Conservation (phyloP, 108 stramenopile genomes). For the Fistulifera solaris region DNA sequence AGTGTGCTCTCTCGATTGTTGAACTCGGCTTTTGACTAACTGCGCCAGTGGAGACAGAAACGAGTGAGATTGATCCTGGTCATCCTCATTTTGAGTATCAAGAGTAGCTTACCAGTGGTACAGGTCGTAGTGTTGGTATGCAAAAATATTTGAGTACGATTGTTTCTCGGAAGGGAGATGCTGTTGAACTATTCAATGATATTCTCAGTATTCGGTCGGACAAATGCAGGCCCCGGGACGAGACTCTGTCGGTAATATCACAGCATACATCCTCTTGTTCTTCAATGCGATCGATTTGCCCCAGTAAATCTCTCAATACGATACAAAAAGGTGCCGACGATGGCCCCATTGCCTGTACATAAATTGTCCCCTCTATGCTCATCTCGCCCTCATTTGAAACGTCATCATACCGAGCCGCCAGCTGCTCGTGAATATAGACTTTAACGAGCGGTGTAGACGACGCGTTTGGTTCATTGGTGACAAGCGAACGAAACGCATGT, state of each 20-base stretch:
- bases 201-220: constrained; percentile 7
- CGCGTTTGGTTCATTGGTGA: no score
- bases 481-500: no score
- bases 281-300: neutral
- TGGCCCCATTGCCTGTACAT: constrained; percentile 15
- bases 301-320: constrained; percentile 11
- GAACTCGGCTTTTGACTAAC: constrained; percentile 43
- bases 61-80: neutral
- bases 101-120: constrained; percentile 39
- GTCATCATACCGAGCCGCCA: constrained; percentile 32
- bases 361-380: constrained; percentile 29
- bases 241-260: neutral
- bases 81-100: neutral
- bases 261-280: neutral
- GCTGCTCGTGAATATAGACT: constrained; percentile 26
- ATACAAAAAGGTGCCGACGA: constrained; percentile 7
- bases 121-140: constrained; percentile 26
- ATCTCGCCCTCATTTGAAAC: constrained; percentile 13
- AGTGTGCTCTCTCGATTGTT: constrained; percentile 5
- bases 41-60: constrained; percentile 4
- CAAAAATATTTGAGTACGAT: constrained; percentile 30
- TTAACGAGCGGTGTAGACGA: no score
- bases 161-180: constrained; percentile 7
- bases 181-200: neutral
- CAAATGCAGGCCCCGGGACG: neutral